These are phyloP conservation scores for Odontarrhena argentea DNA, from an alignment of 345 rosid species.

Conservation along the genomic window DNA sequence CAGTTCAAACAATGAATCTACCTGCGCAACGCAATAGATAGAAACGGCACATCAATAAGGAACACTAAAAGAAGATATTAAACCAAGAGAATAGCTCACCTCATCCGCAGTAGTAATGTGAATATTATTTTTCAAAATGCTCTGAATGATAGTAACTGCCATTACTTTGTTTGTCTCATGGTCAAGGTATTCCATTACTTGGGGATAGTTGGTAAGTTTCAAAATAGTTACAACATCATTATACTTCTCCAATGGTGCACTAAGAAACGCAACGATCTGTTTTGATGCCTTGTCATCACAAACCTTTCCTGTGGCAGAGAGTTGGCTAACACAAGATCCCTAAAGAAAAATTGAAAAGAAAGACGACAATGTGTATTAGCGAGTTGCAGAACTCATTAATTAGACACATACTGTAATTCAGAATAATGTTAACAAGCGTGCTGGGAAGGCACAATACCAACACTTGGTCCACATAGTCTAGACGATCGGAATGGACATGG, in stretches of 20 bases:
- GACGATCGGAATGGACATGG: slow-evolving; percentile 95
- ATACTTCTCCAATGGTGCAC: slow-evolving; percentile 94
- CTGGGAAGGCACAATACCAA: slow-evolving; percentile 58
- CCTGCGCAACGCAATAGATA: slow-evolving; percentile 45
- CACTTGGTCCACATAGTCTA: slow-evolving; percentile 96
- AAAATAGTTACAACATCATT: slow-evolving; percentile 81
- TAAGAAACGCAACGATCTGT: slow-evolving; percentile 86
- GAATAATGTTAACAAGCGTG: slow-evolving; percentile 21
- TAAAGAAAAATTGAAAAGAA: slow-evolving; percentile 30
- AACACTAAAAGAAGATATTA: slow-evolving; percentile 25
- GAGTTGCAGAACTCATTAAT: slow-evolving; percentile 13
- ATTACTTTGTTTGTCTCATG: slow-evolving; percentile 79
- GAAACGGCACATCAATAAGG: slow-evolving; percentile 29
- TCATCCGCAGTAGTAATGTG: slow-evolving; percentile 68
- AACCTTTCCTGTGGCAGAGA: slow-evolving; percentile 72
- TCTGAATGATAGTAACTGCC: slow-evolving; percentile 86
- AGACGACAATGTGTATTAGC: slow-evolving; percentile 24
- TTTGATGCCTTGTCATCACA: slow-evolving; percentile 81
- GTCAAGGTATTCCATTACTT: slow-evolving; percentile 88
- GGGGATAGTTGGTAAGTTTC: slow-evolving; percentile 86
- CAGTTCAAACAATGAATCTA: slow-evolving; percentile 84
- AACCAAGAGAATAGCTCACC: slow-evolving; percentile 44
- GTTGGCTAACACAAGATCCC: slow-evolving; percentile 94
- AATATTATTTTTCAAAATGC: slow-evolving; percentile 86
- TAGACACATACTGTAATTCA: slow-evolving; percentile 8